Percentiles rank a stretch among this genome's conserved stretches.
Evolutionary conservation across 495 filamentous ascomycete genomes (phyloP).

Genomic region (Monascus purpureus): DNA sequence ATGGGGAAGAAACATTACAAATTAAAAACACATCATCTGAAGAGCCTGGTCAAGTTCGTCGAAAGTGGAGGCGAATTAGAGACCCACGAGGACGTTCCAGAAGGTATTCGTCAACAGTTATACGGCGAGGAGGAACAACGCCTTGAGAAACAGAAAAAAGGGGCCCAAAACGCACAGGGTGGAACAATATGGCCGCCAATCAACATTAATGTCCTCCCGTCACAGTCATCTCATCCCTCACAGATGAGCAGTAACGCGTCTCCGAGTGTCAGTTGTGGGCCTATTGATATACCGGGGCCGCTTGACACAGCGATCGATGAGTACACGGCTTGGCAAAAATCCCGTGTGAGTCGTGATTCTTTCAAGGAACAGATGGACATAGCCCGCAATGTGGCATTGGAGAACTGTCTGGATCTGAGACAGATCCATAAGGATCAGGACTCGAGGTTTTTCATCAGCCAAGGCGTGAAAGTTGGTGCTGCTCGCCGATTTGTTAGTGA

Average conservation of each 20-base stretch:
- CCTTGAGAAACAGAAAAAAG: constrained; percentile 3
- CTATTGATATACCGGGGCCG: constrained; percentile 2
- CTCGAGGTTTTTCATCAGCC: constrained; percentile 13
- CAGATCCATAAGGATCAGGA: constrained; percentile 14
- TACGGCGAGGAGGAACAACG: constrained; percentile 4
- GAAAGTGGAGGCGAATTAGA: constrained; percentile 6
- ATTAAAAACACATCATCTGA: constrained; percentile 7
- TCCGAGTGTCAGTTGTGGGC: neutral
- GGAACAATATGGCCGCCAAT: constrained; percentile 2
- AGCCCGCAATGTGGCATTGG: constrained; percentile 5
- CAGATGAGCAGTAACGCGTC: neutral
- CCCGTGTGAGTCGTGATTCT: constrained; percentile 6
- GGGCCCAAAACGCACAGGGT: neutral
- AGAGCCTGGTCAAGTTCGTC: constrained; percentile 8
- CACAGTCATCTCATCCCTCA: constrained; percentile 1
- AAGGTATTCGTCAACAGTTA: constrained; percentile 3
- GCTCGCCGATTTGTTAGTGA: constrained; percentile 7
- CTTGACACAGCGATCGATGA: constrained; percentile 6
- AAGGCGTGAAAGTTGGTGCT: constrained; percentile 11
- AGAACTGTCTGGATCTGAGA: constrained; percentile 12
- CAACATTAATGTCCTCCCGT: constrained; percentile 12
- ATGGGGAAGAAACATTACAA: constrained; percentile 8
- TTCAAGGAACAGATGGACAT: constrained; percentile 2
- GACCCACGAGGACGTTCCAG: constrained; percentile 9
- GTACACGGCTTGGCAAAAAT: constrained; percentile 11